Percentiles rank a stretch among this genome's conserved stretches.
Conservation (phyloP, 805 yeast species). For the Saccharomycopsis fermentans region DNA sequence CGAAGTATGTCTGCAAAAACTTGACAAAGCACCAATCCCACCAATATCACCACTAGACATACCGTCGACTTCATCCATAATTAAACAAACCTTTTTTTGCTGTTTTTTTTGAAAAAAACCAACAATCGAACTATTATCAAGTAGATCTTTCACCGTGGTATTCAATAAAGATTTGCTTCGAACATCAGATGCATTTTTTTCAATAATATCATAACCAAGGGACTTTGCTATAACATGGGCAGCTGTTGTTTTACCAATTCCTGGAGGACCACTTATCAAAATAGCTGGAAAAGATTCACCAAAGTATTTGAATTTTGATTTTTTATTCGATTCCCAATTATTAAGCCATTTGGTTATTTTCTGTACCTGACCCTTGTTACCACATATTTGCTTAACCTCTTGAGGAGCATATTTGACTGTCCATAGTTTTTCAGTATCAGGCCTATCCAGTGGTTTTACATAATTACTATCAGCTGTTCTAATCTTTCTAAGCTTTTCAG, state of each 20-base stretch:
- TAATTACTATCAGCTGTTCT: constrained; percentile 14
- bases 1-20: constrained; percentile 71
- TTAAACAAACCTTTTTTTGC: constrained; percentile 55
- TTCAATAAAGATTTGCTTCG: constrained; percentile 74
- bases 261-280: constrained; percentile 86
- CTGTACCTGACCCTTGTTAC: constrained; percentile 69
- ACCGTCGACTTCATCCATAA: constrained; percentile 99
- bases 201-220: constrained; percentile 70
- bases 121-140: constrained; percentile 73
- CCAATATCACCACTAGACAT: constrained; percentile 99
- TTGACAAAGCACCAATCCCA: constrained; percentile 91
- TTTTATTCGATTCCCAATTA: constrained; percentile 52
- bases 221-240: constrained; percentile 79
- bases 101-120: constrained; percentile 56
- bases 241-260: constrained; percentile 84
- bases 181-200: constrained; percentile 81
- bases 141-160: constrained; percentile 54
- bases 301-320: constrained; percentile 43
- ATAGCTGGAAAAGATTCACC: constrained; percentile 73
- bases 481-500: constrained; percentile 24
- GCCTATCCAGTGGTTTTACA: constrained; percentile 28
- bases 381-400: constrained; percentile 68
- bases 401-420: constrained; percentile 89
- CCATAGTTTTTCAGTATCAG: constrained; percentile 69
- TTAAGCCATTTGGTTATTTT: constrained; percentile 65